Evolutionary conservation across 148 eudicot genomes (phyloP).

Genomic region (Rheum nobile): DNA sequence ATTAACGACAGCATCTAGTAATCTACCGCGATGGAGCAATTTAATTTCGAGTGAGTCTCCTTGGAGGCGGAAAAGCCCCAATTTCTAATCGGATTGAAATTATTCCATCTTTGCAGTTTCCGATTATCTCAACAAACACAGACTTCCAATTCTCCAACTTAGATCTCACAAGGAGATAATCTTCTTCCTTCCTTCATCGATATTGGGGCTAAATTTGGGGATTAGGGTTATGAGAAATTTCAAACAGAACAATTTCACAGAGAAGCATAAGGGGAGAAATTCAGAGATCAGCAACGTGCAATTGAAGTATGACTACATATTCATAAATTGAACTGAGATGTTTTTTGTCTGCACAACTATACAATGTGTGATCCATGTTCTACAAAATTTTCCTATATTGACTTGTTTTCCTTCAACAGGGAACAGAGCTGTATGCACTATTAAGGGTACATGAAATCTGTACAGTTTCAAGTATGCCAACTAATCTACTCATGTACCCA

Average conservation of each 20-base stretch:
- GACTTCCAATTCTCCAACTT: too few relatives aligned
- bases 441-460: neutral
- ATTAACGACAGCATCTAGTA: too few relatives aligned
- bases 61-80: too few relatives aligned
- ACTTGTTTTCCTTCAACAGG: neutral
- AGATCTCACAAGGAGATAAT: too few relatives aligned
- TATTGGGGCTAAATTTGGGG: too few relatives aligned
- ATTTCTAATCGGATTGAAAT: too few relatives aligned
- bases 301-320: neutral
- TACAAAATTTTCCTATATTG: constrained; percentile 4
- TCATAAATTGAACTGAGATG: neutral
- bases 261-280: neutral
- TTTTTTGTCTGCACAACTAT: neutral
- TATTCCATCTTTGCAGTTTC: too few relatives aligned
- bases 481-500: neutral
- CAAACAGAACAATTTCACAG: neutral
- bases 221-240: neutral
- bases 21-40: too few relatives aligned
- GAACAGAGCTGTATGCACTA: neutral
- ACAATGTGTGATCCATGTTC: neutral
- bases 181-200: too few relatives aligned
- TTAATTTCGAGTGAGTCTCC: too few relatives aligned
- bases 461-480: neutral
- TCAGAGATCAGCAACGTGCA: neutral
- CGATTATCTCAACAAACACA: too few relatives aligned